These are phyloP conservation scores for Sporothrix variecibatus DNA, from an alignment of 2,329 filamentous ascomycete genomes.

Conservation along the genomic window DNA sequence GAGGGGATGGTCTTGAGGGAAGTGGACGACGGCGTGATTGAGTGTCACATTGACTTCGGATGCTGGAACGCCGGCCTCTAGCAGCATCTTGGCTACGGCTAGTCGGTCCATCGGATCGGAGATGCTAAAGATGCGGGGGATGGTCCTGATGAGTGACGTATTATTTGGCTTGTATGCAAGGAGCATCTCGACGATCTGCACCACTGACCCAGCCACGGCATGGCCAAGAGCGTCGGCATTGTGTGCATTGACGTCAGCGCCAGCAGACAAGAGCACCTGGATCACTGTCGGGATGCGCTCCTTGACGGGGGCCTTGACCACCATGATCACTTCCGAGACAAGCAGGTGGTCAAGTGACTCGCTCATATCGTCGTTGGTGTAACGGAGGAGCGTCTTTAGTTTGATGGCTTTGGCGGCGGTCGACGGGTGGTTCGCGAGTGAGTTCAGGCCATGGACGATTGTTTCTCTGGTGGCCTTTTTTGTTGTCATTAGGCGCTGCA, in stretches of 20 bases:
- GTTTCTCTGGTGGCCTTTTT: conserved; percentile 49
- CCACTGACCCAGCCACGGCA: conserved; percentile 51
- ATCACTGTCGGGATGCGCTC: conserved; percentile 48
- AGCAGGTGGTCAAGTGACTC: conserved; percentile 50
- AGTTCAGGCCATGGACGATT: conserved; percentile 47
- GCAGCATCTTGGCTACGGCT: conserved; percentile 51
- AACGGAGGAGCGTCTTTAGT: conserved; percentile 49
- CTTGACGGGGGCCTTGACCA: conserved; percentile 43
- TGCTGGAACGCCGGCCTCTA: conserved; percentile 51
- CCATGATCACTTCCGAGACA: conserved; percentile 52
- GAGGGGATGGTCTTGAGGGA: conserved; percentile 52
- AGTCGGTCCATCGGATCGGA: conserved; percentile 54
- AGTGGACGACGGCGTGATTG: conserved; percentile 51
- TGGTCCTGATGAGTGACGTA: conserved; percentile 49
- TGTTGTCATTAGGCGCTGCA: conserved; percentile 50
- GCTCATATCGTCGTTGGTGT: conserved; percentile 42
- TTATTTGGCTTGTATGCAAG: conserved; percentile 46
- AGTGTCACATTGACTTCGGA: conserved; percentile 55
- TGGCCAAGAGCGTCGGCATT: conserved; percentile 54
- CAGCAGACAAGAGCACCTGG: conserved; percentile 50
- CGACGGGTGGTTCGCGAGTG: conserved; percentile 47
- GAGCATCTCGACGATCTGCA: conserved; percentile 51
- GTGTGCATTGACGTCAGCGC: conserved; percentile 57
- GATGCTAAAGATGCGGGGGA: conserved; percentile 56
- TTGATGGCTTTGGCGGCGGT: conserved; percentile 53